A percentile compares a stretch with the other conserved stretches of the same genome.
Evolutionary conservation across 2,329 filamentous ascomycete species (phyloP).

Genomic region (Fusarium illudens): DNA sequence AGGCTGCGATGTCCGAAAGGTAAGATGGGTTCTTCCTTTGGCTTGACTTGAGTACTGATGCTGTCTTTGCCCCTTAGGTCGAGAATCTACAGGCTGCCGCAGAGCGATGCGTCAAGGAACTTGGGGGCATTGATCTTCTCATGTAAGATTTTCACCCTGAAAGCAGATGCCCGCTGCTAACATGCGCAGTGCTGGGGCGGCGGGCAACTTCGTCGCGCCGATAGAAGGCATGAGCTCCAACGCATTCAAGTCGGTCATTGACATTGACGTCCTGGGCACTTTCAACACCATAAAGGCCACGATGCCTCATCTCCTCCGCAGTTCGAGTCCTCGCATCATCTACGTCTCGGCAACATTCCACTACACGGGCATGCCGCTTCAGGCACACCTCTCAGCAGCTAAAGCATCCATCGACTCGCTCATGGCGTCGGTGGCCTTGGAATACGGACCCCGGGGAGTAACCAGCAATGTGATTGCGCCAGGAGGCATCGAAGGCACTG

Average conservation of each 20-base stretch:
- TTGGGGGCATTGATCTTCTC: conserved; percentile 90
- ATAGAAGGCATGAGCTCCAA: conserved; percentile 84
- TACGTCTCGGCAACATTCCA: conserved; percentile 93
- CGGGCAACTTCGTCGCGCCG: conserved; percentile 93
- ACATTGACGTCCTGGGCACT: conserved; percentile 93
- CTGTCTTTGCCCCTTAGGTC: conserved; percentile 29
- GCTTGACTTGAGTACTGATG: not conserved
- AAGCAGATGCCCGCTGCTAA: not conserved
- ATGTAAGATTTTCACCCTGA: conserved; percentile 68
- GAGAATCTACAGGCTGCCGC: conserved; percentile 68
- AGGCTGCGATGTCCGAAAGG: conserved; percentile 78
- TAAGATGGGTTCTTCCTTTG: conserved; percentile 42
- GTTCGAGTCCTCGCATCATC: conserved; percentile 82
- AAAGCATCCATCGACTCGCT: conserved; percentile 93
- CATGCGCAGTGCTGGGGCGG: conserved; percentile 78
- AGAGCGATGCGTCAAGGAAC: conserved; percentile 79
- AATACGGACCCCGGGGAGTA: conserved; percentile 88
- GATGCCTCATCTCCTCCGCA: conserved; percentile 79
- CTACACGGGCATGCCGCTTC: conserved; percentile 85
- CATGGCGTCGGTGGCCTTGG: conserved; percentile 79
- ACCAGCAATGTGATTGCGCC: conserved; percentile 90
- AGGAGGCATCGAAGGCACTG: conserved; percentile 85
- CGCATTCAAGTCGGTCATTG: conserved; percentile 94
- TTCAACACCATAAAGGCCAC: conserved; percentile 96
- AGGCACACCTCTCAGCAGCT: conserved; percentile 89